Evolutionary conservation across 116 monocot genomes (phyloP).

Genomic region (Dioscorea cayenensis): DNA sequence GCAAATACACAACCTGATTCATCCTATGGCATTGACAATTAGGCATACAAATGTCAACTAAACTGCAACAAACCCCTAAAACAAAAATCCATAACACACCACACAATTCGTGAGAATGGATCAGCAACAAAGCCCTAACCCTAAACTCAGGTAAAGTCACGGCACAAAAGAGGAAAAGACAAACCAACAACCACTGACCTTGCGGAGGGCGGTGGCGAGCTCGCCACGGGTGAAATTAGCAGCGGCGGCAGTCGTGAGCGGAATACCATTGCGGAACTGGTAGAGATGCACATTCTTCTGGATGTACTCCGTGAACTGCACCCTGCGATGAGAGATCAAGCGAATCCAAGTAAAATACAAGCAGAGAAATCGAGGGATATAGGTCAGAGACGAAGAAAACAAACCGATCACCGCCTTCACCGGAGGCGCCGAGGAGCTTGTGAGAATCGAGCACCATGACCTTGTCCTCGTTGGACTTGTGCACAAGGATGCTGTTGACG

Average conservation of each 20-base stretch:
- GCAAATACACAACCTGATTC: too few relatives aligned
- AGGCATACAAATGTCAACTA: too few relatives aligned
- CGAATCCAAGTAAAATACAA: not conserved
- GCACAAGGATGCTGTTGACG: slow-evolving; percentile 57
- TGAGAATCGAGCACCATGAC: slow-evolving; percentile 70
- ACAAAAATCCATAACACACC: too few relatives aligned
- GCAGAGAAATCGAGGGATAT: not conserved
- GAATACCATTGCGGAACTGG: slow-evolving; percentile 62
- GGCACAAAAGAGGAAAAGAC: too few relatives aligned
- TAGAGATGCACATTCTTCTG: slow-evolving; percentile 76
- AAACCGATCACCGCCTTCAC: slow-evolving; percentile 60
- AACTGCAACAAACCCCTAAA: too few relatives aligned
- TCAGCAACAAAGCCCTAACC: not conserved
- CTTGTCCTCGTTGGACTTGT: slow-evolving; percentile 73
- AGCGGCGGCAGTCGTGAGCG: slow-evolving; percentile 47
- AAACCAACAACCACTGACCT: slow-evolving; percentile 25
- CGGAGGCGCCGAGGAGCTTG: slow-evolving; percentile 71
- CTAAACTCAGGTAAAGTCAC: not conserved
- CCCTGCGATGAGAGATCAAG: slow-evolving; percentile 18
- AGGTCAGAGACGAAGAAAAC: not conserved
- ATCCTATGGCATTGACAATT: too few relatives aligned
- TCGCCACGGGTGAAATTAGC: slow-evolving; percentile 63
- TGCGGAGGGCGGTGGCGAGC: slow-evolving; percentile 63
- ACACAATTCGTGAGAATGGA: too few relatives aligned
- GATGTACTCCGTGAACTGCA: slow-evolving; percentile 74